phyloP scores from a whole-genome alignment of 2,329 filamentous ascomycete species.

The Trichoderma harzianum region DNA sequence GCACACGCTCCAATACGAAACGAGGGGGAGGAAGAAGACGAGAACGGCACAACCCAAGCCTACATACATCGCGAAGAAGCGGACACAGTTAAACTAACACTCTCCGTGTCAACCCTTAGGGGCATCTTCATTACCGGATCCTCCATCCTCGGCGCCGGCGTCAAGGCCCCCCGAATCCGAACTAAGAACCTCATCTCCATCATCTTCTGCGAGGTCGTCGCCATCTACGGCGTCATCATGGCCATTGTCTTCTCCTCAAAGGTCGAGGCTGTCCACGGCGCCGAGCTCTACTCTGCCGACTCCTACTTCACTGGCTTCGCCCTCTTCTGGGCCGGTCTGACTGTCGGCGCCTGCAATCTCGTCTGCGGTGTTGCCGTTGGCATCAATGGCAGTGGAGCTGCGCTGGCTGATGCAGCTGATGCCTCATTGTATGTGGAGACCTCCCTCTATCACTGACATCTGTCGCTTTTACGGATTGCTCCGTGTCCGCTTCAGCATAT shows the following conservation, averaged over 20 bases:
- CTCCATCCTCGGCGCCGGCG: conserved; percentile 93
- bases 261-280: conserved; percentile 62
- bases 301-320: conserved; percentile 95
- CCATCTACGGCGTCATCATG: conserved; percentile 99
- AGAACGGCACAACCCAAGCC: not conserved
- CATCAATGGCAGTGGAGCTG: conserved; percentile 96
- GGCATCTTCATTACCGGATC: conserved; percentile 98
- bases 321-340: conserved; percentile 92
- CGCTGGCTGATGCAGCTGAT: conserved; percentile 92
- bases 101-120: conserved; percentile 50
- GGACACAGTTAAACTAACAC: not conserved
- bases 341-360: conserved; percentile 92
- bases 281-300: conserved; percentile 66
- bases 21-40: not conserved
- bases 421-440: conserved; percentile 67
- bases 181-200: conserved; percentile 99
- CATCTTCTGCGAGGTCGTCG: conserved; percentile 99
- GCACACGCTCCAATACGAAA: not conserved
- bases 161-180: conserved; percentile 93
- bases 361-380: conserved; percentile 95
- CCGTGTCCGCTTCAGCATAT: not conserved
- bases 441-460: not conserved
- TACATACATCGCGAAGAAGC: not conserved
- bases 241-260: conserved; percentile 96
- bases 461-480: not conserved